Percentiles rank a stretch among this genome's conserved stretches.
Evolutionary conservation across 2,329 filamentous ascomycete genomes (phyloP).

Genomic region (Colletotrichum sansevieriae): DNA sequence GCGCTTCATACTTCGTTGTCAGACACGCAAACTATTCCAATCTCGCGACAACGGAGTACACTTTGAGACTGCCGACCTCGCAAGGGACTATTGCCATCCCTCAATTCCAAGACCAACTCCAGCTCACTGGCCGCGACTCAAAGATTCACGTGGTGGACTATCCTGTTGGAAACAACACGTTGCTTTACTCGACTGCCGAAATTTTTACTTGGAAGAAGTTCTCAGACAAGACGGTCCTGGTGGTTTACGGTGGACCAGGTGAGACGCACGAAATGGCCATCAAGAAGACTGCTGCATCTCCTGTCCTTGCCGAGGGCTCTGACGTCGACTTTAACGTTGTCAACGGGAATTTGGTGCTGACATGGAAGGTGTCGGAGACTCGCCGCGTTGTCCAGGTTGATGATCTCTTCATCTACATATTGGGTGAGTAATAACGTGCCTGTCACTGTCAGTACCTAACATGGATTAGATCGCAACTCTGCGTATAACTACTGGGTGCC

Average conservation of each 20-base stretch:
- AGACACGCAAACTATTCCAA: slow-evolving; percentile 76
- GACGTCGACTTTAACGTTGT: slow-evolving; percentile 32
- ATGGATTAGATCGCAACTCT: slow-evolving; percentile 67
- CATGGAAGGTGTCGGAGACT: slow-evolving; percentile 67
- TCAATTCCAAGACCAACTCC: slow-evolving; percentile 68
- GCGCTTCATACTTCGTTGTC: slow-evolving; percentile 73
- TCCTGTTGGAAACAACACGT: slow-evolving; percentile 66
- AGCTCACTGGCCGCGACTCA: slow-evolving; percentile 73
- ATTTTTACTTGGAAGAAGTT: slow-evolving; percentile 79
- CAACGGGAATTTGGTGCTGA: slow-evolving; percentile 40
- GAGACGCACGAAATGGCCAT: slow-evolving; percentile 75
- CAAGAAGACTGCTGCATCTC: slow-evolving; percentile 48
- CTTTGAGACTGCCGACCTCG: slow-evolving; percentile 72
- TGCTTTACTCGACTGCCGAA: slow-evolving; percentile 78
- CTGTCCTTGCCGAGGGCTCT: slow-evolving; percentile 52
- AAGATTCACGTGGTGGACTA: slow-evolving; percentile 78
- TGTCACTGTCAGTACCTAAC: slow-evolving; percentile 9
- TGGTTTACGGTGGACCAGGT: slow-evolving; percentile 73
- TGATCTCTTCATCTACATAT: slow-evolving; percentile 67
- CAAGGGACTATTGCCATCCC: slow-evolving; percentile 64
- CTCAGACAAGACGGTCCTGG: slow-evolving; percentile 67
- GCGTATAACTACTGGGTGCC: slow-evolving; percentile 79
- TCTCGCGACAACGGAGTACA: slow-evolving; percentile 69
- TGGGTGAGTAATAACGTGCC: slow-evolving; percentile 53
- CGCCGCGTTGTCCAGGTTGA: slow-evolving; percentile 64